Conservation (phyloP, 1,139 yeast genomes). For the Eremothecium gossypii region DNA sequence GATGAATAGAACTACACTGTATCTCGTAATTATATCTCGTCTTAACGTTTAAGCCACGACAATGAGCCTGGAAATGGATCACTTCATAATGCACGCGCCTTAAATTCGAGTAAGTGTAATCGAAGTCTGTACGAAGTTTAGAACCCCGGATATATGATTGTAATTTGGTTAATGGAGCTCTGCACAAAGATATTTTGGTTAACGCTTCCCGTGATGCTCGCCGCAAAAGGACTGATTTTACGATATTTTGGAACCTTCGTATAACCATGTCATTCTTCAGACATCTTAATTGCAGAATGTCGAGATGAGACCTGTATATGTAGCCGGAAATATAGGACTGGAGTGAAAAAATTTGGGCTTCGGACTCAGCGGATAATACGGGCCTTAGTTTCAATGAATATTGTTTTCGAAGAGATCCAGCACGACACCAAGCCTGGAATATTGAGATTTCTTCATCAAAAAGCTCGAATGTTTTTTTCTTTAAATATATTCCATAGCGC, state of each 20-base stretch:
- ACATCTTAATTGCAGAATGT: constrained; percentile 10
- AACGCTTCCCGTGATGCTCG: constrained; percentile 3
- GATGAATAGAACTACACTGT: neutral
- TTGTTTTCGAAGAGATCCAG: constrained; percentile 22
- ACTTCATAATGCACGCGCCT: neutral
- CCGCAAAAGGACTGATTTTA: constrained; percentile 4
- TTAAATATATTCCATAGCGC: constrained; percentile 55
- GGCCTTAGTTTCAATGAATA: neutral
- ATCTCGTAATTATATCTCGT: neutral
- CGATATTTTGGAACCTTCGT: constrained; percentile 3
- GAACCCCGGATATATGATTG: constrained; percentile 16
- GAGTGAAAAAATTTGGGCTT: constrained; percentile 5
- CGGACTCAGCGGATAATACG: neutral
- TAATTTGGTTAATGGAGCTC: constrained; percentile 5
- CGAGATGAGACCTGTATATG: constrained; percentile 10
- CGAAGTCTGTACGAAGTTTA: constrained; percentile 3
- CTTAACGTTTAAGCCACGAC: neutral
- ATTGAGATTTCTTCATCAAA: constrained; percentile 20
- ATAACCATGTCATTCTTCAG: constrained; percentile 12
- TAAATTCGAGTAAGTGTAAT: neutral
- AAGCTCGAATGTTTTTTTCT: constrained; percentile 49
- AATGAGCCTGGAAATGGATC: neutral
- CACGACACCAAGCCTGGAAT: constrained; percentile 34
- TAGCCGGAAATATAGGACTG: constrained; percentile 27
- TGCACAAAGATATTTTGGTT: constrained; percentile 1